Base-by-base conservation (phyloP, 345 rosid species). In the Sonneratia caseolaris region DNA sequence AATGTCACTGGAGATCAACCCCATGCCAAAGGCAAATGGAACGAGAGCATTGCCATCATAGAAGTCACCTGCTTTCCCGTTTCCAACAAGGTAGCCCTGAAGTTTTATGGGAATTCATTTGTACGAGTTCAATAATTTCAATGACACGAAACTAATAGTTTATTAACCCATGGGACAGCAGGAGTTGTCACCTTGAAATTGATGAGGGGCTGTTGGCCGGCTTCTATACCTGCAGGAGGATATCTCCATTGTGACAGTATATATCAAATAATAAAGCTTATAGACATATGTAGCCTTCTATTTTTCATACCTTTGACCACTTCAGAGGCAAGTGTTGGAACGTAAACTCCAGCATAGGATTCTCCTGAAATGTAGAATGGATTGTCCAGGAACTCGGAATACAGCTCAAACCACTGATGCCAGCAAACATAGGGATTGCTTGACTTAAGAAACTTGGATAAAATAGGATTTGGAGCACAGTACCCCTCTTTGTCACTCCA, bases 81-180 rank as follows among this genome's bases (percentile, higher is more conserved):
- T 84, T 3, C 88, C 88, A 37, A 84, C 55, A 68, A 80, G 43
- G 71, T 84, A 80, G 38, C 86, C 88, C 88, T 85, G 69, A 48
- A 71, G 43, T 36, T 51, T 14, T 15, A 68, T 19, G 19, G n/a
- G 8, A 42, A 19, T 37, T 55, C 18, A 62, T 32, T 43, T 5
- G 32, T 8, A 36, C 35, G 64, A 40, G 37, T n/a, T 4, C 45
- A 35, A 24, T 7, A 27, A 9, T 49, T 37, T 35, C 18, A 70
- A 18, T 38, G 49, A n/a, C 38, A 43, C 37, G 7, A 6, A 68
- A 47, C 51, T 3, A 38, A 12, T 12, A 22, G 47, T 24, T 21
- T 36, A 13, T 43, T 12, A 4, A 24, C 3, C 15, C 59, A 19
- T 4, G 22, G 27, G 18, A n/a, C 0, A 3, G 42, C 7, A 45